A percentile compares a stretch with the other conserved stretches of the same genome.
Conservation (phyloP, 129 eudicot species). For the Escallonia herrerae region DNA sequence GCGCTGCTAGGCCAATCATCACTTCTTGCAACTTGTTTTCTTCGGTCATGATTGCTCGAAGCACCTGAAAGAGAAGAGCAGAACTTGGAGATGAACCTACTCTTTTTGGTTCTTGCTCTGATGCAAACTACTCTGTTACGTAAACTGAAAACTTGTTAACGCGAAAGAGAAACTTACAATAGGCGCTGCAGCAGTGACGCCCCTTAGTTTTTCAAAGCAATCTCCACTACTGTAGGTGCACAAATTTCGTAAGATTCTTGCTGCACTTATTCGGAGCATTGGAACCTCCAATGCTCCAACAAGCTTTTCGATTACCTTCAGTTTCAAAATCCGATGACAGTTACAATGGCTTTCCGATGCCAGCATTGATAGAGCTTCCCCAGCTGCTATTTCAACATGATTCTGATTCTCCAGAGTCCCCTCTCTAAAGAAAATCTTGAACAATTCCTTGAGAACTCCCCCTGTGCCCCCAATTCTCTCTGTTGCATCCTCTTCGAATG, state of each 20-base stretch:
- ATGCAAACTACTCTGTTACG: neutral
- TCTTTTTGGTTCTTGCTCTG: neutral
- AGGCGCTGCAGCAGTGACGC: slow-evolving; percentile 49
- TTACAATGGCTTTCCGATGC: slow-evolving; percentile 57
- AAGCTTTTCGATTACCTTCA: slow-evolving; percentile 37
- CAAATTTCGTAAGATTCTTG: slow-evolving; percentile 57
- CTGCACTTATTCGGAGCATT: slow-evolving; percentile 52
- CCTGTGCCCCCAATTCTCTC: slow-evolving; percentile 90
- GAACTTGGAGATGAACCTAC: neutral
- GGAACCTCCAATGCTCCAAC: slow-evolving; percentile 55
- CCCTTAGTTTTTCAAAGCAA: slow-evolving; percentile 44
- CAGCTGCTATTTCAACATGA: slow-evolving; percentile 68
- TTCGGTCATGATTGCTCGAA: slow-evolving; percentile 55
- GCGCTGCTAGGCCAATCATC: slow-evolving; percentile 79
- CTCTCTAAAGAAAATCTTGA: slow-evolving; percentile 55
- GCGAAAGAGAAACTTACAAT: slow-evolving; percentile 38
- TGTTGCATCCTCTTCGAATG: slow-evolving; percentile 74
- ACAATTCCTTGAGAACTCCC: slow-evolving; percentile 63
- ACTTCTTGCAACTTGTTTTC: slow-evolving; percentile 78
- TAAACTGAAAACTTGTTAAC: neutral
- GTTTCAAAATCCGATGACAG: slow-evolving; percentile 44
- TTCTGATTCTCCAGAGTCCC: slow-evolving; percentile 19
- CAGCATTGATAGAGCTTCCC: slow-evolving; percentile 87
- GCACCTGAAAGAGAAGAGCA: slow-evolving; percentile 36
- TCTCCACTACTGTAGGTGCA: slow-evolving; percentile 62